phyloP scores from a whole-genome alignment of 192 early-diverging fungal genomes.

The Funneliformis geosporum region DNA sequence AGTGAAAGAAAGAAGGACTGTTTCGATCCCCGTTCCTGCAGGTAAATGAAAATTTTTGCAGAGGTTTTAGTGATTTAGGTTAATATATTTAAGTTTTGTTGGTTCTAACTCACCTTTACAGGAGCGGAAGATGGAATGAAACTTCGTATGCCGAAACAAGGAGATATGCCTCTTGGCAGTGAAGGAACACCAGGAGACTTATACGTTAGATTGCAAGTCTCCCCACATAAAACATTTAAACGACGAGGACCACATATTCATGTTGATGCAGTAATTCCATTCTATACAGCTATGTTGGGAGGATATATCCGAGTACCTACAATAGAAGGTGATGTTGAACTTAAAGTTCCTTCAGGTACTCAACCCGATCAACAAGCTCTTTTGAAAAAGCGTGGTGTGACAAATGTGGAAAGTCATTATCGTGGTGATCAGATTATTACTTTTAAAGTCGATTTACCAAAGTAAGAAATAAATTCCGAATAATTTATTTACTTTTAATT shows the following conservation, averaged over 20 bases:
- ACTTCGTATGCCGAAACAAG: constrained; percentile 76
- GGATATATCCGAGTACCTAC: constrained; percentile 87
- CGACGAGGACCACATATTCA: constrained; percentile 83
- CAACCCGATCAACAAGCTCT: constrained; percentile 88
- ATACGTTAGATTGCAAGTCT: constrained; percentile 76
- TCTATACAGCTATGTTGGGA: constrained; percentile 86
- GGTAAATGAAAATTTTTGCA: constrained; percentile 37
- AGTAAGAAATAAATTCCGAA: constrained; percentile 35
- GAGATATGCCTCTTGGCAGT: constrained; percentile 77
- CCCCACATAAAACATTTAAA: constrained; percentile 74
- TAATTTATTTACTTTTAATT: neutral
- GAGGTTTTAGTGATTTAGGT: neutral
- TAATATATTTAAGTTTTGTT: neutral
- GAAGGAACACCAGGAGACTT: constrained; percentile 81
- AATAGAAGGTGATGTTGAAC: constrained; percentile 93
- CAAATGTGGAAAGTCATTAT: constrained; percentile 52
- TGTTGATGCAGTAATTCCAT: constrained; percentile 73
- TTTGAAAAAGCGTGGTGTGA: constrained; percentile 78
- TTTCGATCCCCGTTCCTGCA: constrained; percentile 79
- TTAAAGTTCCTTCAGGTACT: constrained; percentile 80
- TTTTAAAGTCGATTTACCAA: constrained; percentile 82
- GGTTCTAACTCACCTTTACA: constrained; percentile 23
- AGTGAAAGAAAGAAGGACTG: constrained; percentile 70
- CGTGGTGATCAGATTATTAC: constrained; percentile 92
- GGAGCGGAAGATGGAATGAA: constrained; percentile 82